These are phyloP conservation scores for Salicornia ramosissima DNA, from an alignment of 148 eudicot genomes.

Conservation along the genomic window DNA sequence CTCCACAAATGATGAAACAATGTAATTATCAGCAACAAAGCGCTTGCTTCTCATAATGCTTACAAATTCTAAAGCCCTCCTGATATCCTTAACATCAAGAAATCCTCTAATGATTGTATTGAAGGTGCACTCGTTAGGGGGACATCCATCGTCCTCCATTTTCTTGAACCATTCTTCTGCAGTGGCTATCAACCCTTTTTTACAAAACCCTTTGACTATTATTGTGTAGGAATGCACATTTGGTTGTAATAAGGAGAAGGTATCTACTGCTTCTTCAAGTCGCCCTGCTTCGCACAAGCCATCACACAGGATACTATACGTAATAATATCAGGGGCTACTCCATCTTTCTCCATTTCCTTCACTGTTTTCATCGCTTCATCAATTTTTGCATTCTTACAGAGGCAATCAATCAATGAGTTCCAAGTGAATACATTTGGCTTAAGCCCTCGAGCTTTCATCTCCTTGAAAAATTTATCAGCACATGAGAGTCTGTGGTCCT, in stretches of 20 bases:
- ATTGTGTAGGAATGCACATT: conserved; percentile 7
- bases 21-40: conserved; percentile 1
- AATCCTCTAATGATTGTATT: conserved; percentile 15
- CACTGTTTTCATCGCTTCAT: too few relatives aligned
- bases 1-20: neutral
- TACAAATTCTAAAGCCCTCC: neutral
- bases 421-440: neutral
- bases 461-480: neutral
- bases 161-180: conserved; percentile 9
- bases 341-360: neutral
- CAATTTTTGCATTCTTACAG: neutral
- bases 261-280: neutral
- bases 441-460: conserved; percentile 1
- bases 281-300: conserved; percentile 11
- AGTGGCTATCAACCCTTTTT: conserved; percentile 6
- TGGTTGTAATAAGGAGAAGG: neutral
- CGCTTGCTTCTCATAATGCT: neutral
- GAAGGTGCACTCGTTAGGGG: conserved; percentile 7
- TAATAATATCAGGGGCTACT: neutral
- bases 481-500: neutral
- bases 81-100: neutral
- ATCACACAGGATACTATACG: neutral
- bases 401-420: neutral
- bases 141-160: conserved; percentile 17
- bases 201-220: conserved; percentile 18